Evolutionary conservation across 1,139 yeast species (phyloP).

Genomic region (Casaregolazyma suthepensis): DNA sequence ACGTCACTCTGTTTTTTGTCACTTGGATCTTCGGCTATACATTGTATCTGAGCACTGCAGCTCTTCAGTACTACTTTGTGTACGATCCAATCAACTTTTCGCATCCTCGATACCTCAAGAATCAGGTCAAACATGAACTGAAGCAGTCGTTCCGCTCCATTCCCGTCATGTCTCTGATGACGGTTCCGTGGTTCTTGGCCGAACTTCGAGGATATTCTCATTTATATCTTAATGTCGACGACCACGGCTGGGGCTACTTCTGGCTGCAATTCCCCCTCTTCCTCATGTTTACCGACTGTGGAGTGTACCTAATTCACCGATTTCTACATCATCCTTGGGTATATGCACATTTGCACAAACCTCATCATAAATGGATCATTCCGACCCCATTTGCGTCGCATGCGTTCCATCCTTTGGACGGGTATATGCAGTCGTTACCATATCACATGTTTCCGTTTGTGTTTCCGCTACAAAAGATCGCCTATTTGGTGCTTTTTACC

Average conservation of each 20-base stretch:
- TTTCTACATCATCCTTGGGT: slow-evolving; percentile 87
- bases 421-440: slow-evolving; percentile 86
- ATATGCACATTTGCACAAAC: slow-evolving; percentile 84
- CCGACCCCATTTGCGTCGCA: slow-evolving; percentile 98
- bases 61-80: slow-evolving; percentile 63
- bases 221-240: slow-evolving; percentile 61
- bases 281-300: slow-evolving; percentile 87
- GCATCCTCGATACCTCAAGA: slow-evolving; percentile 92
- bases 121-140: slow-evolving; percentile 82
- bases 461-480: slow-evolving; percentile 86
- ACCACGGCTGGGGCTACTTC: slow-evolving; percentile 63
- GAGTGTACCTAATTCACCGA: slow-evolving; percentile 86
- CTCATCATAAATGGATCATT: slow-evolving; percentile 99
- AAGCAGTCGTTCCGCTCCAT: slow-evolving; percentile 71
- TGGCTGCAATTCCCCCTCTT: slow-evolving; percentile 66
- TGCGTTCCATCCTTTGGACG: slow-evolving; percentile 98
- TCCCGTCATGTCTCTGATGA: slow-evolving; percentile 79
- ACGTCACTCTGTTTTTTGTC: slow-evolving; percentile 58
- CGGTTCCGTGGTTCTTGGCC: slow-evolving; percentile 81
- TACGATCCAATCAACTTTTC: slow-evolving; percentile 86
- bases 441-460: slow-evolving; percentile 86
- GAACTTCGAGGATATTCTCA: slow-evolving; percentile 81
- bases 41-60: slow-evolving; percentile 70
- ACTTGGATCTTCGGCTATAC: slow-evolving; percentile 82
- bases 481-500: slow-evolving; percentile 73